Evolutionary conservation across 2,329 filamentous ascomycete species (phyloP), one percentile per base, ranked within the genome.

Genomic region (Calonectria hawksworthii): DNA sequence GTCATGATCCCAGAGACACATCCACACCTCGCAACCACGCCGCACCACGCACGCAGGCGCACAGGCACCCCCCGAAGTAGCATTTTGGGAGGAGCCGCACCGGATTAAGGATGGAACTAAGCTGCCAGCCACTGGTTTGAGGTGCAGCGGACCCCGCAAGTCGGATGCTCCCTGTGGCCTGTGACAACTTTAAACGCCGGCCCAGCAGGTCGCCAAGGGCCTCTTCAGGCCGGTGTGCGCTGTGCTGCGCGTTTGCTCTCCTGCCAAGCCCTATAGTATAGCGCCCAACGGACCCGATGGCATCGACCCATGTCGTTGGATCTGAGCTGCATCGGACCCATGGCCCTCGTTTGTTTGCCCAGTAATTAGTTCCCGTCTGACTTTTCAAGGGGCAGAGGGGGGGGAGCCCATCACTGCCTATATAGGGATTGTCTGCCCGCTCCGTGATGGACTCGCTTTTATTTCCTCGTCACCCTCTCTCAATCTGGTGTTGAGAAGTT

Each of bases 401-500:
- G 52, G 47, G 59, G 38, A 56, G n/a, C n/a, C 44, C 44, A 1
- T 11, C 44, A 47, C 70, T n/a, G n/a, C n/a, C n/a, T 80, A 80
- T 80, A 80, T 81, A 72, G 69, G 68, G 5, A 51, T 34, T 7
- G n/a, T 32, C 67, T 34, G n/a, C 68, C 69, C 67, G 28, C 69
- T 54, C 63, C 52, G 68, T 74, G 34, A 74, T 70, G 36, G 14
- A 21, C 54, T 59, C 30, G 69, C 63, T 50, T 38, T 47, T 67
- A 68, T 72, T 65, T 59, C 73, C 69, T 75, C 64, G 70, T 78
- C 69, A 73, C 51, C 59, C 68, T 75, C 78, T 61, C 68, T 74
- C 76, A 65, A 75, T 75, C 73, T 54, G 77, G 78, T 76, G 70
- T 74, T 77, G 44, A 72, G 54, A 75, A 75, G 68, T 67, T 79